Conservation (phyloP, 169 alveolate species). For the Eimeria acervulina region DNA sequence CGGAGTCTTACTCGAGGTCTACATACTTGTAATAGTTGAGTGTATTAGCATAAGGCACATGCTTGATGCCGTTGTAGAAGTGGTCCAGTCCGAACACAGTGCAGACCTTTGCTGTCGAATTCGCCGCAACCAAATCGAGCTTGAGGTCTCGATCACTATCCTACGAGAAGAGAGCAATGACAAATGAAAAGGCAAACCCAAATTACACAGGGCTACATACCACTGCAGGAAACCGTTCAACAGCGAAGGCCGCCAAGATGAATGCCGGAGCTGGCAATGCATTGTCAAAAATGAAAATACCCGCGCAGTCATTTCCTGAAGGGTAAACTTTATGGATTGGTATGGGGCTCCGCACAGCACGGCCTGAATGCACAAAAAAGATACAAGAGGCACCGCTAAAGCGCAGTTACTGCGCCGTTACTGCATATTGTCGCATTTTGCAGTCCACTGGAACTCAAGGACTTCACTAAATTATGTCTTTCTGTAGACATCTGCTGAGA, state of each 20-base stretch:
- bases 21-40: constrained; percentile 61
- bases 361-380: constrained; percentile 43
- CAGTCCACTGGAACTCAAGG: not conserved
- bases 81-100: constrained; percentile 56
- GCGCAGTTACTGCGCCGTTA: not conserved
- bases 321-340: constrained; percentile 80
- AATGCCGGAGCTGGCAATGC: not conserved
- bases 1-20: not conserved
- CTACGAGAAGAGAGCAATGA: not conserved
- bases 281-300: constrained; percentile 2
- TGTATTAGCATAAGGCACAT: constrained; percentile 76
- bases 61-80: constrained; percentile 55
- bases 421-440: too few species aligned
- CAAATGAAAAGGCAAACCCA: not conserved
- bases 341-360: constrained; percentile 76
- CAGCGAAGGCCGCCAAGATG: not conserved
- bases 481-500: not conserved
- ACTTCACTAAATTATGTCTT: not conserved
- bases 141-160: constrained; percentile 49
- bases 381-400: not conserved
- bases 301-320: constrained; percentile 81
- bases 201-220: not conserved
- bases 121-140: constrained; percentile 59
- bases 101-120: constrained; percentile 72
- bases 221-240: not conserved